A percentile compares a stretch with the other conserved stretches of the same genome.
Evolutionary conservation across 495 filamentous ascomycete genomes (phyloP).

Genomic region (Penicillium simplicissimum): DNA sequence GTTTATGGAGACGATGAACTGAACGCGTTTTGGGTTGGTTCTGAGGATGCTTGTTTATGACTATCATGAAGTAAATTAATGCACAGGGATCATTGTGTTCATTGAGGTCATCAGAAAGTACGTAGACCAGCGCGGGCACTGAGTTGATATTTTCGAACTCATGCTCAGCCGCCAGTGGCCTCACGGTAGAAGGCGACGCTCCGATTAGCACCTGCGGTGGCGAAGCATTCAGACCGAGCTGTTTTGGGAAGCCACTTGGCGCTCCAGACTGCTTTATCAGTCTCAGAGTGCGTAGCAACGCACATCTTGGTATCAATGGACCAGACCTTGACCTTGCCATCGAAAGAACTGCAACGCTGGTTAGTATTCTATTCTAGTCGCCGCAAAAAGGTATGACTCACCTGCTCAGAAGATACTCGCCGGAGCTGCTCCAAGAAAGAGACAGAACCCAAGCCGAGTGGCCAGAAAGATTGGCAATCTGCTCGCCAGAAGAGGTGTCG

Average conservation of each 20-base stretch:
- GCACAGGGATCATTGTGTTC: constrained; percentile 12
- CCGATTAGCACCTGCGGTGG: constrained; percentile 75
- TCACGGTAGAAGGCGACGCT: constrained; percentile 90
- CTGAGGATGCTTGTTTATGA: constrained; percentile 20
- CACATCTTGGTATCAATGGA: constrained; percentile 77
- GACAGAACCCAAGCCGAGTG: constrained; percentile 85
- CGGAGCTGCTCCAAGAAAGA: constrained; percentile 90
- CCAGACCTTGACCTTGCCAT: constrained; percentile 96
- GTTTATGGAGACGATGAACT: constrained; percentile 65
- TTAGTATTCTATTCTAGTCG: constrained; percentile 10
- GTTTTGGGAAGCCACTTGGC: constrained; percentile 87
- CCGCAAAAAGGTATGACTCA: constrained; percentile 34
- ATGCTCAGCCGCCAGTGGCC: constrained; percentile 63
- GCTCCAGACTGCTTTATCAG: constrained; percentile 80
- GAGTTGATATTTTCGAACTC: neutral
- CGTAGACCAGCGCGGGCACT: constrained; percentile 1
- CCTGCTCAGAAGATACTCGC: constrained; percentile 89
- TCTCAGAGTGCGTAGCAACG: constrained; percentile 92
- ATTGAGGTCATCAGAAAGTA: constrained; percentile 20
- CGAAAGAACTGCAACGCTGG: constrained; percentile 60
- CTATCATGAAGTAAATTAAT: constrained; percentile 22
- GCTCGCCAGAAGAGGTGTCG: constrained; percentile 87
- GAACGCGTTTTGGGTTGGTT: constrained; percentile 5
- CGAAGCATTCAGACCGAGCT: constrained; percentile 78
- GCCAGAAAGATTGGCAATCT: constrained; percentile 79